These are phyloP conservation scores for Fusarium irregulare DNA, from an alignment of 2,329 filamentous ascomycete species.

Conservation along the genomic window DNA sequence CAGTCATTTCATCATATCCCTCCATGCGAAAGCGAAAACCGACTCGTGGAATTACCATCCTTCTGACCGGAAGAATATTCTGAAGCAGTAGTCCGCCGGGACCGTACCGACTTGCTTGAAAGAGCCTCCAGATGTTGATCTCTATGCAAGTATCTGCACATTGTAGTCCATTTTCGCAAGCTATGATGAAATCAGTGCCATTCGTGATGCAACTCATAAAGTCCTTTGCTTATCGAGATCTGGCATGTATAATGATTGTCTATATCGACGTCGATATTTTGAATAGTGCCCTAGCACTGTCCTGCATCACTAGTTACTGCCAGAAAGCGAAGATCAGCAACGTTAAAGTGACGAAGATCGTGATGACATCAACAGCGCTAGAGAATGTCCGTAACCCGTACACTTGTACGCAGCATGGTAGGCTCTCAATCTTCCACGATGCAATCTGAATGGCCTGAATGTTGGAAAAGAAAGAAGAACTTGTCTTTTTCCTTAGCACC, in stretches of 20 bases:
- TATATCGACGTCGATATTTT: not conserved
- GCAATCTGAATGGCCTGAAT: not conserved
- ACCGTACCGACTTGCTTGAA: conserved; percentile 16
- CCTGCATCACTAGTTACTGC: not conserved
- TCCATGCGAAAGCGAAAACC: conserved; percentile 9
- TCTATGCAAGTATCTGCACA: not conserved
- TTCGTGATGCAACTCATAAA: conserved; percentile 27
- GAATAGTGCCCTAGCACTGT: not conserved
- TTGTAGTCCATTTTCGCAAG: not conserved
- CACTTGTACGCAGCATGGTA: not conserved
- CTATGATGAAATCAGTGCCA: conserved; percentile 12
- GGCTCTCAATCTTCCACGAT: not conserved
- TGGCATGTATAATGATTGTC: not conserved
- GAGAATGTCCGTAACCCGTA: not conserved
- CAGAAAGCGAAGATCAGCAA: not conserved
- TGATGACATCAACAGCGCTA: not conserved
- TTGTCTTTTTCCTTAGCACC: not conserved
- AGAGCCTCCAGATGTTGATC: conserved; percentile 17
- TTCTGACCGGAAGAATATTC: not conserved
- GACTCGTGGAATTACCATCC: conserved; percentile 20
- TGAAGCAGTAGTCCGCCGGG: conserved; percentile 6
- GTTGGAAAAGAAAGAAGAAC: not conserved
- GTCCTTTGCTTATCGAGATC: conserved; percentile 10
- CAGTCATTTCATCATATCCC: not conserved
- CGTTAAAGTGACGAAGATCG: not conserved